Evolutionary conservation across 306 rosid species (phyloP), one percentile per base, ranked within the genome.

Genomic region (Clitoria ternatea): DNA sequence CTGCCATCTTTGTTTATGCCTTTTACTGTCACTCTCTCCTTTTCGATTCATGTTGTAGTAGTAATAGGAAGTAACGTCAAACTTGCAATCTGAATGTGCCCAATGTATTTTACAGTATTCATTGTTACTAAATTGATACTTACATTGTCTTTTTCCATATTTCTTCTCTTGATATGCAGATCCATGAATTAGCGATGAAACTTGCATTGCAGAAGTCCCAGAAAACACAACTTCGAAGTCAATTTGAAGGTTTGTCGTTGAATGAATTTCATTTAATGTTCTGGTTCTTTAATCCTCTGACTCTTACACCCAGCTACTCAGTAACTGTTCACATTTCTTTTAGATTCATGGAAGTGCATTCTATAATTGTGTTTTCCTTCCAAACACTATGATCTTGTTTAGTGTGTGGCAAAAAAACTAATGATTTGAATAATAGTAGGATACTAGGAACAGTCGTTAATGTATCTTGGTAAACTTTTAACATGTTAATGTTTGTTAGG

Each of bases 131-230:
- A 61, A 62, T 22, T 43, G 43, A 61, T 42, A 18, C 37, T 52
- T 77, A 33, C 6, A 15, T 65, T 48, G 70, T 55, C 12, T 64
- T 40, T 59, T 18, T 26, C 17, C 45, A 32, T 64, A 40, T 44
- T 9, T 42, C 15, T 24, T 7, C 24, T 54, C 62, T 23, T 62
- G 47, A 9, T 72, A 67, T 55, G 70, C 90, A 90, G 98, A 88
- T 93, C 56, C 97, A 90, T 78, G 96, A 93, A 72, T 74, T 93
- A 72, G 68, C 82, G 0, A 66, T 84, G 94, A 91, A 93, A 64
- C 89, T 90, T 39, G 94, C 97, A 37, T 72, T 87, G 82, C 98
- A 90, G 82, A 93, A 93, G 80, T 84, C 92, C 45, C 96, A 87
- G 76, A 90, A 89, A 84, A 69, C 85, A 10, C 94, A 87, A 83